These are phyloP conservation scores for Leccinellum luteum DNA, from an alignment of 768 basidiomycete species.

Conservation along the genomic window DNA sequence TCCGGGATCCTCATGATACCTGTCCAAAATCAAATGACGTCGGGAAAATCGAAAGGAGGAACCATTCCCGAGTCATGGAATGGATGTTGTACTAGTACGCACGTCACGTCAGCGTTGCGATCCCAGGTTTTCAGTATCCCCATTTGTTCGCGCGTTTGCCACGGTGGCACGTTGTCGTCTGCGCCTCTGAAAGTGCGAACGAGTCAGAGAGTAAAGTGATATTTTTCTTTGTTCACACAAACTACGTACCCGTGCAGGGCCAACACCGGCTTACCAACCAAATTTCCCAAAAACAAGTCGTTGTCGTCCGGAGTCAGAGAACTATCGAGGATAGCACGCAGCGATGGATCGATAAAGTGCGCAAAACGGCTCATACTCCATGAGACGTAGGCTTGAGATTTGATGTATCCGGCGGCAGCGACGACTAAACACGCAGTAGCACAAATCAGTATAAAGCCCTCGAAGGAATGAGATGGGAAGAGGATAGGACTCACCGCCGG, in stretches of 20 bases:
- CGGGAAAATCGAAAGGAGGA: neutral
- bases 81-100: constrained; percentile 29
- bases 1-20: constrained; percentile 60
- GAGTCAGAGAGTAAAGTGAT: neutral
- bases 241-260: constrained; percentile 72
- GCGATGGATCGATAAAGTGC: constrained; percentile 75
- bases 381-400: constrained; percentile 84
- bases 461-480: too few relatives aligned
- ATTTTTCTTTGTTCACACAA: neutral
- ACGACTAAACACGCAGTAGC: constrained; percentile 45
- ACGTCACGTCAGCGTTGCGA: constrained; percentile 52
- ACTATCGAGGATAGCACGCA: constrained; percentile 69
- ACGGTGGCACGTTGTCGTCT: constrained; percentile 86
- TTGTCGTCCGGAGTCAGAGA: constrained; percentile 84
- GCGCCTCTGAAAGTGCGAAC: constrained; percentile 46
- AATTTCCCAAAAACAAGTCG: constrained; percentile 79
- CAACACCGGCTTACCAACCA: constrained; percentile 64
- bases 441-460: neutral
- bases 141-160: constrained; percentile 74
- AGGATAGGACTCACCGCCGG: constrained; percentile 47
- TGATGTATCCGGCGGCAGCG: constrained; percentile 81
- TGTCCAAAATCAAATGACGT: constrained; percentile 22
- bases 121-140: constrained; percentile 59
- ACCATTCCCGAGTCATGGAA: neutral
- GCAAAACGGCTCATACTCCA: constrained; percentile 67